A percentile compares a stretch with the other conserved stretches of the same genome.
Conservation (phyloP, 1,139 yeast species). For the Hyphopichia wangnamkhiaoensis region DNA sequence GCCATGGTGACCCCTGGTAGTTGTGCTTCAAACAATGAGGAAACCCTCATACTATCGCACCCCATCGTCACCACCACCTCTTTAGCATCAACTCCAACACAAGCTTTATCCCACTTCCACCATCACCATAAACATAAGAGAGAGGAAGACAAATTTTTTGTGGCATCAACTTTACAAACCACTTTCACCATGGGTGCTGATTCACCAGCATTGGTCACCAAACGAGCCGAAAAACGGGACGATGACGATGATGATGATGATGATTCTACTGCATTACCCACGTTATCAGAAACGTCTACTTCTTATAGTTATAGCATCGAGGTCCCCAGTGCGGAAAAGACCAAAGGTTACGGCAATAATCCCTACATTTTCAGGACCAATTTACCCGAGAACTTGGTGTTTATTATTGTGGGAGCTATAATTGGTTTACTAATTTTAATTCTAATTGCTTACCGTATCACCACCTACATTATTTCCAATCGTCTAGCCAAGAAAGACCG, state of each 20-base stretch:
- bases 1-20: not conserved
- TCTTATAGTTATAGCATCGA: conserved; percentile 18
- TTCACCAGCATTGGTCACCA: not conserved
- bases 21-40: not conserved
- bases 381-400: conserved; percentile 40
- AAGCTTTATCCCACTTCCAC: not conserved
- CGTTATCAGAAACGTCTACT: conserved; percentile 4
- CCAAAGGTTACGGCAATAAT: conserved; percentile 13
- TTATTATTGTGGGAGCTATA: conserved; percentile 43
- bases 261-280: not conserved
- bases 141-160: not conserved
- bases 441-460: conserved; percentile 23
- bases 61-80: not conserved
- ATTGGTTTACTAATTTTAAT: conserved; percentile 26
- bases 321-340: conserved; percentile 13
- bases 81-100: not conserved
- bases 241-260: too few species aligned
- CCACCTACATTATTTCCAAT: conserved; percentile 22
- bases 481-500: conserved; percentile 39
- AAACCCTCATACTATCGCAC: too few species aligned
- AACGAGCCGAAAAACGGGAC: not conserved
- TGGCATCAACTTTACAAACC: not conserved
- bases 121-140: conserved; percentile 5
- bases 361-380: conserved; percentile 33
- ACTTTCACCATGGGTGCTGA: not conserved